phyloP scores from a whole-genome alignment of 2,329 filamentous ascomycete species.

The Pseudogymnoascus sp. region DNA sequence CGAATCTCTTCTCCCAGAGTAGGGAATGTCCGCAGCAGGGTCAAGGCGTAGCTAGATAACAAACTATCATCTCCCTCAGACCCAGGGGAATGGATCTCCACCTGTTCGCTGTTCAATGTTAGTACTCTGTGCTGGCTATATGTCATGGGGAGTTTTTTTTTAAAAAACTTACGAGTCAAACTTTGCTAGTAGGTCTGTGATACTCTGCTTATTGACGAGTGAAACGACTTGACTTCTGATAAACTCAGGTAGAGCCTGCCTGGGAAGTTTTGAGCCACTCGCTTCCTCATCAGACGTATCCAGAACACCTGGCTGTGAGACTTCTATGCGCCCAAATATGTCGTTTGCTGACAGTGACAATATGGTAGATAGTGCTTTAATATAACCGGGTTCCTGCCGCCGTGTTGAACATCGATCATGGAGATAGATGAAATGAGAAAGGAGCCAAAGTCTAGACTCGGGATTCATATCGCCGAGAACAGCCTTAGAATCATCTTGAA shows the following conservation, averaged over 20 bases:
- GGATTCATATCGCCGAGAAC: slow-evolving; percentile 16
- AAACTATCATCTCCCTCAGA: slow-evolving; percentile 52
- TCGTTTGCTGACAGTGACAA: slow-evolving; percentile 44
- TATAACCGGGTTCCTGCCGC: slow-evolving; percentile 35
- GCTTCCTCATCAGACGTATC: slow-evolving; percentile 21
- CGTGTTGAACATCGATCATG: slow-evolving; percentile 33
- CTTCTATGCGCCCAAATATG: slow-evolving; percentile 40
- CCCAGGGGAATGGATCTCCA: slow-evolving; percentile 20
- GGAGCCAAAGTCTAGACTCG: slow-evolving; percentile 49
- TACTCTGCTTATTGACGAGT: slow-evolving; percentile 67
- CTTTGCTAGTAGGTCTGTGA: slow-evolving; percentile 41
- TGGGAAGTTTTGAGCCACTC: slow-evolving; percentile 18
- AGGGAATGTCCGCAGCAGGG: slow-evolving; percentile 78
- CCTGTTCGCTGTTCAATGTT: slow-evolving; percentile 17
- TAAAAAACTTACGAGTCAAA: slow-evolving; percentile 22
- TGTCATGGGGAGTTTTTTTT: background rate
- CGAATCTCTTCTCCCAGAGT: slow-evolving; percentile 76
- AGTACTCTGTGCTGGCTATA: slow-evolving; percentile 9
- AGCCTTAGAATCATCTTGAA: slow-evolving; percentile 12
- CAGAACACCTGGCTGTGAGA: slow-evolving; percentile 37
- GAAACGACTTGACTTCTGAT: slow-evolving; percentile 59
- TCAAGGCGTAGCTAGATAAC: slow-evolving; percentile 79
- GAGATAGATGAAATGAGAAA: slow-evolving; percentile 59
- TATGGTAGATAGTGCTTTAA: slow-evolving; percentile 47
- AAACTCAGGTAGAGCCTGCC: slow-evolving; percentile 42